These are phyloP conservation scores for Paraglomus brasilianum DNA, from an alignment of 192 early-diverging fungal genomes.

Conservation along the genomic window DNA sequence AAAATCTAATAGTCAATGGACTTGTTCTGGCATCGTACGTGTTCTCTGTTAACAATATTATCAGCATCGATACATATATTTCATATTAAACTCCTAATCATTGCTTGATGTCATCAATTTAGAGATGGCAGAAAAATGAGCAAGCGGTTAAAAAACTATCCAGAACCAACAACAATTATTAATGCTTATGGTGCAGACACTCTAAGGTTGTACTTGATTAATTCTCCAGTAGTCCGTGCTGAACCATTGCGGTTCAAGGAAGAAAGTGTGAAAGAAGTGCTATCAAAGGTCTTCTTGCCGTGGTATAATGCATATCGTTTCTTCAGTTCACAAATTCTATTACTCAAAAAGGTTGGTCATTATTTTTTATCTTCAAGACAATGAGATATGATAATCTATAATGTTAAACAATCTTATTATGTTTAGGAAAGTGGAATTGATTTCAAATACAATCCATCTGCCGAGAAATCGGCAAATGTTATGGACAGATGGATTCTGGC, in stretches of 20 bases:
- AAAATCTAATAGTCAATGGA: slow-evolving; percentile 98
- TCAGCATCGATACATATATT: not conserved
- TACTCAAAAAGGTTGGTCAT: slow-evolving; percentile 80
- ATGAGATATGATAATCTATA: not conserved
- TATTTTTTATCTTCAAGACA: too few relatives aligned
- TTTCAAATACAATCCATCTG: slow-evolving; percentile 76
- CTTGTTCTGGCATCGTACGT: slow-evolving; percentile 82
- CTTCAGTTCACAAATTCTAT: slow-evolving; percentile 86
- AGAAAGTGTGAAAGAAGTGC: slow-evolving; percentile 94
- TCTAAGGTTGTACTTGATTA: slow-evolving; percentile 93
- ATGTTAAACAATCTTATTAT: not conserved
- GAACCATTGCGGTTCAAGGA: slow-evolving; percentile 95
- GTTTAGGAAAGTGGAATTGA: slow-evolving; percentile 40
- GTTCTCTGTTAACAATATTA: not conserved
- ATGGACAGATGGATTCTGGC: slow-evolving; percentile 99
- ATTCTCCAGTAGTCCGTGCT: slow-evolving; percentile 95
- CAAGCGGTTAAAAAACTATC: slow-evolving; percentile 98
- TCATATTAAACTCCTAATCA: not conserved
- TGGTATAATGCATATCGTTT: slow-evolving; percentile 99
- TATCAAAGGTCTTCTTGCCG: slow-evolving; percentile 92
- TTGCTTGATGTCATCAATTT: not conserved
- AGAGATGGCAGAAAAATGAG: slow-evolving; percentile 99
- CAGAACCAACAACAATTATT: slow-evolving; percentile 82
- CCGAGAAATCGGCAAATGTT: slow-evolving; percentile 77
- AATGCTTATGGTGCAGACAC: slow-evolving; percentile 93